Base-by-base conservation (phyloP, 257 asterid genomes). In the Salvia rosmarinus region DNA sequence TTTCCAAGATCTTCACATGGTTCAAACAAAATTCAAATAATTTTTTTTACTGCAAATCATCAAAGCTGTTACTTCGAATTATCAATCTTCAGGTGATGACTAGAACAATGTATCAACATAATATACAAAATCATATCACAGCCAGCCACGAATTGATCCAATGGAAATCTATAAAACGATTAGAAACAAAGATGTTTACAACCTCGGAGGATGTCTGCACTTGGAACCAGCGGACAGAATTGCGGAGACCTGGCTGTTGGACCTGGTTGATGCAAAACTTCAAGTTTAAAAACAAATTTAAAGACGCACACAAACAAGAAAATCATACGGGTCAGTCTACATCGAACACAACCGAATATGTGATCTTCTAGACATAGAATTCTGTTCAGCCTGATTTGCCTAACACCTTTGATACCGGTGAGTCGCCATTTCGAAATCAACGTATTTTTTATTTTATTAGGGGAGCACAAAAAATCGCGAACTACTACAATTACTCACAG, bases 211-310 rank as follows among this genome's bases (percentile, higher is more conserved):
- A 83, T 64, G 91, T 86, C 83, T 89, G 95, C 72, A 91, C 83
- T 86, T 91, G 97, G 75, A 91, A 87, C 96, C 96, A 89, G 49
- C 97, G 97, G n/a, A 91, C 90, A 14, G 95, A 87, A 65, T 79
- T 81, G 74, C 82, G 59, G 54, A 86, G 75, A 65, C 77, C 82
- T 28, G 82, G 80, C 89, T 82, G 95, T 44, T 85, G 96, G 68
- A 64, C 89, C 97, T 91, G 68, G 51, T 62, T 17, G 44, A 56
- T 17, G 67, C 10, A 66, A 7, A 47, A 37, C 16, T 7, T 42
- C 56, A 58, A 12, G 71, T 67, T 56, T 37, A 0, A 37, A 50
- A 59, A 23, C 6, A 61, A 47, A 2, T 54, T 3, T 6, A 39
- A 9, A 37, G 2, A 37, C 2, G 44, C 44, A 43, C 34, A 54